Evolutionary conservation across 805 yeast genomes (phyloP).

Genomic region (Komagataella pseudopastoris): DNA sequence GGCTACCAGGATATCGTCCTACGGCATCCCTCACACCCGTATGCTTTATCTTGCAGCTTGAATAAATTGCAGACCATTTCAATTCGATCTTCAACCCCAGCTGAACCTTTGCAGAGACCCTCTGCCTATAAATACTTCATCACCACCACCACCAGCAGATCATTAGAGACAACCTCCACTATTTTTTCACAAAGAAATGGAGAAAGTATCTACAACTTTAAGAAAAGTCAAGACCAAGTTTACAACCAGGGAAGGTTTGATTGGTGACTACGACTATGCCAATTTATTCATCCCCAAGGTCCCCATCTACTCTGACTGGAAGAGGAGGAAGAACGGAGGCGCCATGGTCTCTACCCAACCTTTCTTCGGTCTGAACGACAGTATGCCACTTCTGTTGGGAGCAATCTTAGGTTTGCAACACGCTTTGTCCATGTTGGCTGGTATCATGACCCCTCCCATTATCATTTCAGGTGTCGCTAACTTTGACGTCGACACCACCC

Average conservation of each 20-base stretch:
- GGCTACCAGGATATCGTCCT: background rate
- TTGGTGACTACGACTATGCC: constrained; percentile 82
- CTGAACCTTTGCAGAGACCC: background rate
- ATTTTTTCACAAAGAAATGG: background rate
- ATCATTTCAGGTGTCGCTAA: constrained; percentile 55
- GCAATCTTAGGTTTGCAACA: constrained; percentile 78
- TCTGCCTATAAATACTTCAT: background rate
- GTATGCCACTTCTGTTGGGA: constrained; percentile 73
- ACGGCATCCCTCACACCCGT: background rate
- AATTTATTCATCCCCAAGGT: constrained; percentile 69
- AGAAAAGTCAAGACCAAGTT: constrained; percentile 24
- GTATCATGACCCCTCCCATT: constrained; percentile 75
- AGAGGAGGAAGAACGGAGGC: too few relatives aligned
- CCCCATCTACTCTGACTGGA: constrained; percentile 42
- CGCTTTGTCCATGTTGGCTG: constrained; percentile 83
- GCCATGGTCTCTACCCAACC: constrained; percentile 35
- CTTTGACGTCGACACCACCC: constrained; percentile 31
- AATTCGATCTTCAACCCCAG: background rate
- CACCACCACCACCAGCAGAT: background rate
- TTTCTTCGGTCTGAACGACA: constrained; percentile 69
- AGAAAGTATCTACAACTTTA: background rate
- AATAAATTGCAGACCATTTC: background rate
- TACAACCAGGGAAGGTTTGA: constrained; percentile 65
- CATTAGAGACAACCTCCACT: background rate
- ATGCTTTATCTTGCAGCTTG: background rate